Evolutionary conservation across 2,329 filamentous ascomycete genomes (phyloP).

Genomic region (Ceratocystis huliohia): DNA sequence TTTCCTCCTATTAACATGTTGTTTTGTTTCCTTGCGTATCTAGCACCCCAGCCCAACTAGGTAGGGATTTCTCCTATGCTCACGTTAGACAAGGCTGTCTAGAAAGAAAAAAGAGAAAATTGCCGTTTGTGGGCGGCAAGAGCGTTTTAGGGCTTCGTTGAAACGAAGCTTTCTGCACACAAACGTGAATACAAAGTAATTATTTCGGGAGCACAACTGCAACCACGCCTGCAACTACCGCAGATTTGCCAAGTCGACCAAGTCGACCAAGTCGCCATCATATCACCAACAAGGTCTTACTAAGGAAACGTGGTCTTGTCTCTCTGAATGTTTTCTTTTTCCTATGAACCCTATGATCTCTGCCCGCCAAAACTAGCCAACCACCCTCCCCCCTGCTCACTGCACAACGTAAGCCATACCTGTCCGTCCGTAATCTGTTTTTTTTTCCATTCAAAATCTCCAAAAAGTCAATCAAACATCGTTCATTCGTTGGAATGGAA

Average conservation of each 20-base stretch:
- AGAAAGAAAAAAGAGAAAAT: neutral
- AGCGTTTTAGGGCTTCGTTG: neutral
- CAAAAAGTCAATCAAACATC: neutral
- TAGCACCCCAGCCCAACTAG: neutral
- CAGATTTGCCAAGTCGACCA: neutral
- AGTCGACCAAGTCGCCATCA: neutral
- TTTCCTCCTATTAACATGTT: neutral
- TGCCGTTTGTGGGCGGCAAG: slow-evolving; percentile 1
- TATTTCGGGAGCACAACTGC: no score
- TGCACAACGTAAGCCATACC: neutral
- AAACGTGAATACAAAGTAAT: neutral
- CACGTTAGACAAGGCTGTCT: slow-evolving; percentile 11
- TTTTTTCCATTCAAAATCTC: neutral
- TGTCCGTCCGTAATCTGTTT: neutral
- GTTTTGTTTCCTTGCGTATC: neutral
- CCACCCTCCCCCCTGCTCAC: neutral
- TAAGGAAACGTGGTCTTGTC: slow-evolving; percentile 1
- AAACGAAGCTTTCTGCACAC: neutral
- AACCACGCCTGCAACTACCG: no score
- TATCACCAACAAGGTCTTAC: neutral
- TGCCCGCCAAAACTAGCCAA: neutral
- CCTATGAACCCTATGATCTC: neutral
- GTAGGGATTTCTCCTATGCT: neutral
- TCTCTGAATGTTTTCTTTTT: slow-evolving; percentile 5
- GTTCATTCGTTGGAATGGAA: slow-evolving; percentile 6